Evolutionary conservation across 805 yeast species (phyloP), one percentile per base, ranked within the genome.

Genomic region (Cyberlindnera saturnus): DNA sequence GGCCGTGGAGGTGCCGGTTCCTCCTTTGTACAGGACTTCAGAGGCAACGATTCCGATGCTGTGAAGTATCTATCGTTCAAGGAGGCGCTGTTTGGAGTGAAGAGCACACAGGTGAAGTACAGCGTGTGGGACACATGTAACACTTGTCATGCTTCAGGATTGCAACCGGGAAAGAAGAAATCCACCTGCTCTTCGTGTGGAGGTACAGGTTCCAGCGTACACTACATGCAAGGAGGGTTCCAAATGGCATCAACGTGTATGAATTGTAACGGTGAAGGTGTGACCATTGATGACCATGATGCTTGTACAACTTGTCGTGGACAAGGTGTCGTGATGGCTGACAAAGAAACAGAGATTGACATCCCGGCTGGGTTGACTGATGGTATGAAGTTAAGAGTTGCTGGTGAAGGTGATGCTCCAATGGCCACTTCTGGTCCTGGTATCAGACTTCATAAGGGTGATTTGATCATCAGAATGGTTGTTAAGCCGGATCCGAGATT

Each of bases 201-300:
- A 44, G 99, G 99, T 45, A 78, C 96, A 0, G 99, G 99, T 5
- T 83, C 90, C 31, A 79, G 83, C 15, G 84, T 89, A 17, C 97
- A 91, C 56, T 72, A 81, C 38, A 74, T 86, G 60, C 82, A 82
- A 52, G 96, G 95, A 4, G 98, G 98, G 0, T 93, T 91, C 75
- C 96, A 90, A 57, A 89, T 93, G 96, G 82, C 96, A 3, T 81
- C 96, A 0, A 88, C 96, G 11, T 93, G 99, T 74, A 73, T 73
- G 39, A 68, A 81, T 3, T 93, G 99, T 71, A 80, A 75, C 36
- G 99, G 99, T 34, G 69, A 86, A 6, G 99, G 99, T 42, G 93
- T 88, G 1, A 73, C 71, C 4, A 79, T 89, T 39, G 75, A 81
- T 38, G 70, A 74, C 16, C 66, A 70, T 13, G 89, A 88, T 59